A percentile compares a stretch with the other conserved stretches of the same genome.
Evolutionary conservation across 176 grass and related monocot genomes (phyloP).

Genomic region (Sorghum bicolor): Sorghum_bicolor_NCBIv3 NC_012872.2:58665001-58665500

Average conservation of each 20-base stretch:
- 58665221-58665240: slow-evolving; percentile 85
- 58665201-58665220: slow-evolving; percentile 73
- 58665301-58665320: slow-evolving; percentile 39
- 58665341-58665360: slow-evolving; percentile 33
- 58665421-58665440: slow-evolving; percentile 79
- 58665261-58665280: slow-evolving; percentile 76
- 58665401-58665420: slow-evolving; percentile 82
- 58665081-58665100: slow-evolving; percentile 51
- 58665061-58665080: slow-evolving; percentile 78
- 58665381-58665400: slow-evolving; percentile 62
- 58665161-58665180: slow-evolving; percentile 66
- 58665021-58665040: slow-evolving; percentile 63
- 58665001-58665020: slow-evolving; percentile 89
- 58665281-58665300: slow-evolving; percentile 61
- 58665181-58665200: slow-evolving; percentile 76
- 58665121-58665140: slow-evolving; percentile 68
- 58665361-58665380: slow-evolving; percentile 60
- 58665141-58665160: slow-evolving; percentile 65
- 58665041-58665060: slow-evolving; percentile 27
- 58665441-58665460: slow-evolving; percentile 69
- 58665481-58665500: slow-evolving; percentile 74
- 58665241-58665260: slow-evolving; percentile 68
- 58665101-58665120: slow-evolving; percentile 51
- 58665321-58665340: slow-evolving; percentile 1
- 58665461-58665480: slow-evolving; percentile 68